Evolutionary conservation across 225 moss, liverwort and hornwort genomes (phyloP).

Genomic region (Polytrichum formosum): DNA sequence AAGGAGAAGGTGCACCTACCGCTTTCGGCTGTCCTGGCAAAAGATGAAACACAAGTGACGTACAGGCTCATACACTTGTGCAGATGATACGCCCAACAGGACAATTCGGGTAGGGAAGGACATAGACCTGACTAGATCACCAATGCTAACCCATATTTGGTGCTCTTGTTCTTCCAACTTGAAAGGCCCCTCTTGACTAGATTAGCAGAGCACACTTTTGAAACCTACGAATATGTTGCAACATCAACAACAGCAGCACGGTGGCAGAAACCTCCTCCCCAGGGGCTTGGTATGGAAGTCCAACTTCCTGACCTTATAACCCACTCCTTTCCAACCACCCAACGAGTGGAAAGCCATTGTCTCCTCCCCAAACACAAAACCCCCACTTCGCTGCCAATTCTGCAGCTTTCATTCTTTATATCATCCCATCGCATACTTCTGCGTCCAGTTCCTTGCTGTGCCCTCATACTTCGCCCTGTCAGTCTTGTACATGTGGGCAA

Average conservation of each 20-base stretch:
- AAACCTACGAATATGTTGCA: constrained; percentile 27
- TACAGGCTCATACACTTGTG: constrained; percentile 13
- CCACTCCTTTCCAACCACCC: constrained; percentile 17
- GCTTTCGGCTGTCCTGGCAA: constrained; percentile 11
- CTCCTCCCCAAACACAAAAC: constrained; percentile 10
- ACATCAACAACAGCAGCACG: constrained; percentile 24
- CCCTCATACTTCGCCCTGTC: constrained; percentile 49
- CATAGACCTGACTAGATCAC: constrained; percentile 6
- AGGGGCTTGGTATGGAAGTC: constrained; percentile 7
- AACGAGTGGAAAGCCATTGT: constrained; percentile 16
- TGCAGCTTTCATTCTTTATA: constrained; percentile 14
- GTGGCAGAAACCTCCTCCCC: constrained; percentile 10
- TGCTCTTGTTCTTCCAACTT: constrained; percentile 15
- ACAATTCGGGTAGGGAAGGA: constrained; percentile 14
- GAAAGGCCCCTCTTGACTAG: constrained; percentile 25
- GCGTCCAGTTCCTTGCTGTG: constrained; percentile 44
- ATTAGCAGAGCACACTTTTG: constrained; percentile 24
- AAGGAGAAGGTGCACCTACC: constrained; percentile 21
- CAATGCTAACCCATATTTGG: constrained; percentile 20
- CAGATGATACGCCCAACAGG: constrained; percentile 20
- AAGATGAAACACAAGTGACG: not conserved
- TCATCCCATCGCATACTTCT: constrained; percentile 53
- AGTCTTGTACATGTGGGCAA: constrained; percentile 48
- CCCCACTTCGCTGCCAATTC: constrained; percentile 14
- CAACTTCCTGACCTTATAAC: constrained; percentile 21